phyloP scores from a whole-genome alignment of 2,329 filamentous ascomycete genomes.

The Chaetomiaceae sp. region DNA sequence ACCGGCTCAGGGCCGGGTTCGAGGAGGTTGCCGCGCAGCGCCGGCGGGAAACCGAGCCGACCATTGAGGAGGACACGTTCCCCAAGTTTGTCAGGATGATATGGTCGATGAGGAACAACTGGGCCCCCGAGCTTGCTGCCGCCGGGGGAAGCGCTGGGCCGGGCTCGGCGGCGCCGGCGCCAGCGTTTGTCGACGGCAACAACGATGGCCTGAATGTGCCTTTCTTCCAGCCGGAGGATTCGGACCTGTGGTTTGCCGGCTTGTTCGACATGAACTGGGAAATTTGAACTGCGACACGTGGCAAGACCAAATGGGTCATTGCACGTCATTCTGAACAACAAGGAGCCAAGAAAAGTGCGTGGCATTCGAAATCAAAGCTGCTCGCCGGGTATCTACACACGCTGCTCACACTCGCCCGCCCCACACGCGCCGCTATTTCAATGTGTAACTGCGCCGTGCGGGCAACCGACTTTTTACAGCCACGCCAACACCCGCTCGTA shows the following conservation, averaged over 20 bases:
- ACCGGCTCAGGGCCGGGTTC: slow-evolving; percentile 27
- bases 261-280: slow-evolving; percentile 23
- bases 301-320: no score
- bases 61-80: slow-evolving; percentile 21
- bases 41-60: slow-evolving; percentile 8
- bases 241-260: slow-evolving; percentile 19
- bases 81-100: slow-evolving; percentile 17
- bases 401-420: neutral
- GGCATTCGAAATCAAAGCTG: neutral
- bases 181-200: slow-evolving; percentile 8
- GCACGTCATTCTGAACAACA: no score
- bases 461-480: slow-evolving; percentile 3
- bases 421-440: neutral
- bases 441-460: neutral
- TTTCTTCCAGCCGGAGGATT: slow-evolving; percentile 15
- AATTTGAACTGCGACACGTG: no score
- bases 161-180: neutral
- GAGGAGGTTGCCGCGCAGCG: slow-evolving; percentile 17
- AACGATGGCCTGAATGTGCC: slow-evolving; percentile 12
- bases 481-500: neutral
- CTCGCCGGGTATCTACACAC: neutral
- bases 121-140: slow-evolving; percentile 15
- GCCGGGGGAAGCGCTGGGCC: neutral
- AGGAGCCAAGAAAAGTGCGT: no score
- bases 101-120: slow-evolving; percentile 14